Evolutionary conservation across 208 protist genomes (phyloP).

Genomic region (Trypanosoma caninum): DNA sequence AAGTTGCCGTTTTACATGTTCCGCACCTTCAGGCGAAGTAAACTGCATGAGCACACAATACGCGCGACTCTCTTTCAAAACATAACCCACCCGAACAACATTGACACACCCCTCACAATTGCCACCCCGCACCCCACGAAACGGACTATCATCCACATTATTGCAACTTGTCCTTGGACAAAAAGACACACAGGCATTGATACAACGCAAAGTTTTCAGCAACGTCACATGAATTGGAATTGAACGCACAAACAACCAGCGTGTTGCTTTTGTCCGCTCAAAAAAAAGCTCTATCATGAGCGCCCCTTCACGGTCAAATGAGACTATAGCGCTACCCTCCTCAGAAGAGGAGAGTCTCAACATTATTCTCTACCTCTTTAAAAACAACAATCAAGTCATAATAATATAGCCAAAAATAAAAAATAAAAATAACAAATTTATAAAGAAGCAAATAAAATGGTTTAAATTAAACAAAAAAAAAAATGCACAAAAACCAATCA

Average conservation of each 20-base stretch:
- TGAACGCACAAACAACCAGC: conserved; percentile 59
- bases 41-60: conserved; percentile 71
- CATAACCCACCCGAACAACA: conserved; percentile 54
- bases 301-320: conserved; percentile 50
- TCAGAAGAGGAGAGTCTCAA: background rate
- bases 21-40: conserved; percentile 26
- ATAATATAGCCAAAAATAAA: conserved; percentile 16
- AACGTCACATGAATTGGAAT: conserved; percentile 65
- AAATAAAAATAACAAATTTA: conserved; percentile 22
- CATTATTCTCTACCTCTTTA: background rate
- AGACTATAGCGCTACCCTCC: conserved; percentile 35
- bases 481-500: background rate
- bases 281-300: conserved; percentile 41
- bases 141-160: background rate
- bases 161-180: background rate
- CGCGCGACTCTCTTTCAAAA: conserved; percentile 51
- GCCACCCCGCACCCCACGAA: background rate
- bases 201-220: conserved; percentile 32
- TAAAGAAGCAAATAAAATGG: too few relatives aligned
- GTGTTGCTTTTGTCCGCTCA: conserved; percentile 22
- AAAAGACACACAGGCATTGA: conserved; percentile 13
- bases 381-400: background rate
- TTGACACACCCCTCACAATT: conserved; percentile 17
- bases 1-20: conserved; percentile 29
- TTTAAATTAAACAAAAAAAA: too few relatives aligned